These are phyloP conservation scores for Calonectria pauciramosa DNA, from an alignment of 2,329 filamentous ascomycete species.

Conservation along the genomic window DNA sequence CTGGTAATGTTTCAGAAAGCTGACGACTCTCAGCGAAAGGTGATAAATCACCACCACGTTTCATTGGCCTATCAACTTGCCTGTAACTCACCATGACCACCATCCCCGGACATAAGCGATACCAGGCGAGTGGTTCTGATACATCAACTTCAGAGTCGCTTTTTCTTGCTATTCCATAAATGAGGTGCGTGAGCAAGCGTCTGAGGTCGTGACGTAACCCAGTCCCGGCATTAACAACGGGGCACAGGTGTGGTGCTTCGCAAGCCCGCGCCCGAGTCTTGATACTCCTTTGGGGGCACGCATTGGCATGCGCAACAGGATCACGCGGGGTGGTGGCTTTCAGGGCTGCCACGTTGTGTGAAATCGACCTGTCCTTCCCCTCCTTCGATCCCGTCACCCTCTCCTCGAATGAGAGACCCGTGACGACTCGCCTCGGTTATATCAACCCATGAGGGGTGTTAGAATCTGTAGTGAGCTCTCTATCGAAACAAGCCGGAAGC, in stretches of 20 bases:
- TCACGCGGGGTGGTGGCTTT: conserved; percentile 20
- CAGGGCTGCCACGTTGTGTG: conserved; percentile 20
- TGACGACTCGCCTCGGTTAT: background rate
- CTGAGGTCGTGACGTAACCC: conserved; percentile 9
- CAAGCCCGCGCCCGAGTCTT: conserved; percentile 35
- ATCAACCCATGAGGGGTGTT: background rate
- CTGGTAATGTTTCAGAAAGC: background rate
- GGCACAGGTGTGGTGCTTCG: background rate
- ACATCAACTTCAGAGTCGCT: background rate
- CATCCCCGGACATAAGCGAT: conserved; percentile 6
- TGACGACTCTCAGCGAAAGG: background rate
- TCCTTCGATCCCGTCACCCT: background rate
- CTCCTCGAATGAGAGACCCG: background rate
- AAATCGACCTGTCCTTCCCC: conserved; percentile 11
- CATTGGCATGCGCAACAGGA: conserved; percentile 1
- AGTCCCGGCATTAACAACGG: background rate
- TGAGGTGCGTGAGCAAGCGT: background rate
- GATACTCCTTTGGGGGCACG: conserved; percentile 35
- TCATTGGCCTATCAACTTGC: conserved; percentile 7
- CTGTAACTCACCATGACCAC: conserved; percentile 11
- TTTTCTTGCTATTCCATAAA: background rate
- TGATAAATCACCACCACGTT: background rate
- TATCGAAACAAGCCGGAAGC: conserved; percentile 13
- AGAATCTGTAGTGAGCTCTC: conserved; percentile 4
- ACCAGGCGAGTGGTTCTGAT: background rate